Evolutionary conservation across 1,284 basidiomycete genomes (phyloP), one percentile per base, ranked within the genome.

Genomic region (Apiotrichum gracile): DNA sequence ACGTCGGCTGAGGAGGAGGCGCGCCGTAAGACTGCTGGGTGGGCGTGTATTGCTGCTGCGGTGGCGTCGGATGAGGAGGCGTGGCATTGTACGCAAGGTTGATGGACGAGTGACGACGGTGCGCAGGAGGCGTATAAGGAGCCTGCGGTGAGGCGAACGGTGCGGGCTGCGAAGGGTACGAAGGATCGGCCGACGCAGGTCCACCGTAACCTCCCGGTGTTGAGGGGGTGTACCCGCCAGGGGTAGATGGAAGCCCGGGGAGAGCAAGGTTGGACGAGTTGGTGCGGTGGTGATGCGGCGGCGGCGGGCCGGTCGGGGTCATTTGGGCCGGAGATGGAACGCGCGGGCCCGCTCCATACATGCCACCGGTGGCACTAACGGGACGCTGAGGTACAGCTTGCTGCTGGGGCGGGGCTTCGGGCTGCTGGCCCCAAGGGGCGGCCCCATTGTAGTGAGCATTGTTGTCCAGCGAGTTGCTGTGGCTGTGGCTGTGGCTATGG

Each of bases 401-500:
- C 37, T n/a, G 42, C 21, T 44, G 49, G 21, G 37, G 60, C 44
- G 60, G 52, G n/a, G 40, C 42, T 13, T 50, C 34, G 45, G 65
- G 63, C 5, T 64, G 65, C 16, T 68, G 45, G 1, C 58, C 55
- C 70, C 70, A 72, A 4, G 70, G 69, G 8, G 67, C 44, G 14
- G 16, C 9, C 8, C 35, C 37, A n/a, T n/a, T n/a, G n/a, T n/a
- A n/a, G n/a, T n/a, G n/a, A n/a, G n/a, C n/a, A 24, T n/a, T 29
- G 29, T n/a, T 40, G 45, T 62, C 60, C 9, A 70, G 38, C 9
- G 70, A 71, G 51, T 70, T 69, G 10, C 68, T 61, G 49, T 72
- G 67, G 5, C 42, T 16, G 49, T 72, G 67, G 5, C 42, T 16
- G 21, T 60, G 61, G 40, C 54, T 26, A 41, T 22, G 50, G 41